Percentiles rank a stretch among this genome's conserved stretches.
Conservation (phyloP, 805 yeast genomes). For the Nakazawaea wyomingensis region DNA sequence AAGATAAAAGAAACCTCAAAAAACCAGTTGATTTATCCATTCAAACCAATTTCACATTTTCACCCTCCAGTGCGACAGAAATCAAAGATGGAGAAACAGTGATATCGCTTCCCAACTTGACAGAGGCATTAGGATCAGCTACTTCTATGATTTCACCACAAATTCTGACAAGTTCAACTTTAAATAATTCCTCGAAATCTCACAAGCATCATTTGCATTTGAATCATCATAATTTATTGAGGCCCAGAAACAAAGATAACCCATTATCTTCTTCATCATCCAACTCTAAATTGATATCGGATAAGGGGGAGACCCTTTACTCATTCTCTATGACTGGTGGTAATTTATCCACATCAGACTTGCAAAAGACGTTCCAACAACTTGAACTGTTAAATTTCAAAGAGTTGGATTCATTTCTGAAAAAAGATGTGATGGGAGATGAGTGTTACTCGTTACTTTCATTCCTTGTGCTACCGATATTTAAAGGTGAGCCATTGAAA, state of each 20-base stretch:
- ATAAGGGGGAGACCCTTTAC: slow-evolving; percentile 29
- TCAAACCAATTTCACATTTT: slow-evolving; percentile 20
- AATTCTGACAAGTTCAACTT: neutral
- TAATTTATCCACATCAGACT: slow-evolving; percentile 23
- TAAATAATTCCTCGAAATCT: neutral
- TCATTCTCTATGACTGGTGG: slow-evolving; percentile 28
- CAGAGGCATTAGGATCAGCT: slow-evolving; percentile 5
- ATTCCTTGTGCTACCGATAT: slow-evolving; percentile 39
- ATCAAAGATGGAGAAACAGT: slow-evolving; percentile 12
- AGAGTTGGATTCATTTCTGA: slow-evolving; percentile 24
- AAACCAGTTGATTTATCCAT: slow-evolving; percentile 23
- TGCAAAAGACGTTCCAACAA: slow-evolving; percentile 25
- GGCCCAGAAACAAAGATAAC: slow-evolving; percentile 23
- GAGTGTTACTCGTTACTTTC: slow-evolving; percentile 46
- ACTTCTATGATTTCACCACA: slow-evolving; percentile 6
- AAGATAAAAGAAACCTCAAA: slow-evolving; percentile 16
- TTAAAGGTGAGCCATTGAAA: slow-evolving; percentile 40
- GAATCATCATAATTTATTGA: slow-evolving; percentile 21
- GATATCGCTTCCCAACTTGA: neutral
- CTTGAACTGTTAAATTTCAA: slow-evolving; percentile 24
- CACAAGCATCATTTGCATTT: slow-evolving; percentile 23
- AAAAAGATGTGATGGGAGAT: slow-evolving; percentile 37
- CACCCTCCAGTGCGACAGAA: slow-evolving; percentile 16
- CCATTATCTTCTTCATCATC: slow-evolving; percentile 33
- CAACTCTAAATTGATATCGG: slow-evolving; percentile 27